phyloP scores from a whole-genome alignment of 1,139 yeast genomes.

The Schwanniomyces etchellsii region DNA sequence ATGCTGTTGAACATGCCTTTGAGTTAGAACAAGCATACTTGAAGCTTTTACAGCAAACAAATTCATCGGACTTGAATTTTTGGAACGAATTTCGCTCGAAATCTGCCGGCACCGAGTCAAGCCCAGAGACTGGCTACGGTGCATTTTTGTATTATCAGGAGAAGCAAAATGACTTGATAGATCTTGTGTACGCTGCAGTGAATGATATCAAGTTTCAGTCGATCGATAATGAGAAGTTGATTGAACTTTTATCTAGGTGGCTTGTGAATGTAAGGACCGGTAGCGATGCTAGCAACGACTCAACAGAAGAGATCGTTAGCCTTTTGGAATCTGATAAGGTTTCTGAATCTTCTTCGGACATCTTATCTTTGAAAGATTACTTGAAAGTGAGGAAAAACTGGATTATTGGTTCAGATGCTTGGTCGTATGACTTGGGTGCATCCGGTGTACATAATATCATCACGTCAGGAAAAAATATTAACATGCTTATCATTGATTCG shows the following conservation, averaged over 20 bases:
- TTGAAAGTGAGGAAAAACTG: constrained; percentile 55
- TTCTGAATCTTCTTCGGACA: constrained; percentile 31
- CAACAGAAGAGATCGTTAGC: constrained; percentile 30
- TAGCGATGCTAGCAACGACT: constrained; percentile 17
- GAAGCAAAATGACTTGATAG: constrained; percentile 41
- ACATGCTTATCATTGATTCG: constrained; percentile 85
- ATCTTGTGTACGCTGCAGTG: constrained; percentile 44
- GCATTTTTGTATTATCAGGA: constrained; percentile 56
- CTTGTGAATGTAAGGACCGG: constrained; percentile 37
- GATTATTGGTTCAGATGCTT: constrained; percentile 91
- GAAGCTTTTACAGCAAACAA: constrained; percentile 68
- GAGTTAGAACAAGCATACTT: constrained; percentile 73
- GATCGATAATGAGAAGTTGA: constrained; percentile 41
- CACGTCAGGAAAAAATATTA: constrained; percentile 70
- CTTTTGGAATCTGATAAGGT: constrained; percentile 38
- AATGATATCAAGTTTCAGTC: constrained; percentile 45
- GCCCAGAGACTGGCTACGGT: constrained; percentile 90
- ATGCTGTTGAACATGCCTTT: constrained; percentile 40
- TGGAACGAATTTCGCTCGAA: constrained; percentile 44
- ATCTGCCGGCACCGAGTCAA: constrained; percentile 40
- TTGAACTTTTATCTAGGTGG: constrained; percentile 68
- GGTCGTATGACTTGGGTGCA: constrained; percentile 91
- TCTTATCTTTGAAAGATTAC: constrained; percentile 41
- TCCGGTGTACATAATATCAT: constrained; percentile 88
- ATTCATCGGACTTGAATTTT: constrained; percentile 43